Base-by-base conservation (phyloP, 192 early-diverging fungal species). In the Entophlyctis luteolus region DNA sequence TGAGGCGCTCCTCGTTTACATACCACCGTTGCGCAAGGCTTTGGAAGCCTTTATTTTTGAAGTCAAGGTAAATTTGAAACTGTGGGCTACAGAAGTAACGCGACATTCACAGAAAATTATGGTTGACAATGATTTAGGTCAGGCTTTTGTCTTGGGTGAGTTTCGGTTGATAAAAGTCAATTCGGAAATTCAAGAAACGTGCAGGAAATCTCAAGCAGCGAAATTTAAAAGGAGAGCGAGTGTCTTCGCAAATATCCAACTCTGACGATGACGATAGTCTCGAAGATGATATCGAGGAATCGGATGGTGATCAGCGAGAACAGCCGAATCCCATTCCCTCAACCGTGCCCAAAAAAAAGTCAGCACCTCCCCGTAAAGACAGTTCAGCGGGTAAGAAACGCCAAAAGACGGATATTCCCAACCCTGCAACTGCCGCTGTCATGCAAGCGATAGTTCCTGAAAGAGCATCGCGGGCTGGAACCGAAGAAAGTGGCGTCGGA, bases 31-130 rank as follows among this genome's bases (percentile, higher is more conserved):
- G 10, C 67, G 67, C 20, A 56, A 59, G 29, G 37, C 34, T 12
- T 39, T 68, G 14, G 67, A 68, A 46, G 67, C 67, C 3, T 58
- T 68, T 34, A 47, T 68, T 29, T 68, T 58, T 58, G 55, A 56
- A 58, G 67, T 68, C 39, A 68, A 68, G 58, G 58, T 59, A 25
- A 53, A 1, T 27, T 53, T 14, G 50, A 25, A 28, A 14, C 29
- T 4, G n/a, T n/a, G n/a, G n/a, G n/a, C n/a, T n/a, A n/a, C n/a
- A n/a, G n/a, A n/a, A n/a, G n/a, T n/a, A n/a, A n/a, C n/a, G n/a
- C n/a, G n/a, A n/a, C n/a, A n/a, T 38, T 34, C 23, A 8, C 47
- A 59, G 67, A 68, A 58, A 48, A 22, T 58, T 0, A 48, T 68
- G 67, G 55, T 59, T 45, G 67, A 68, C 28, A 50, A 59, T 28